These are phyloP conservation scores for Backusella macrospora DNA, from an alignment of 192 early-diverging fungal species.

Conservation along the genomic window DNA sequence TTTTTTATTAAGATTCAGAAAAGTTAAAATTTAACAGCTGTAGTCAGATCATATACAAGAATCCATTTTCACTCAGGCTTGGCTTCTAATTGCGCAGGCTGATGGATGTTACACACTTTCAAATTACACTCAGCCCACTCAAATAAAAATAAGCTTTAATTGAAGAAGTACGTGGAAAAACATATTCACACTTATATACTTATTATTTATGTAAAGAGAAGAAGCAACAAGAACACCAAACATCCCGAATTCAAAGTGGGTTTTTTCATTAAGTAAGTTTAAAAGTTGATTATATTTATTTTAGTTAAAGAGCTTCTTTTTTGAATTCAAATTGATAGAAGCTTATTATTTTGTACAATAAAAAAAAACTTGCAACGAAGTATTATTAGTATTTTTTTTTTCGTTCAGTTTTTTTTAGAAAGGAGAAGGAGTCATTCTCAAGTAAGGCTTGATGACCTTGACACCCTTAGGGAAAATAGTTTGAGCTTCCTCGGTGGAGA, in stretches of 20 bases:
- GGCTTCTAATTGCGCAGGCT: neutral
- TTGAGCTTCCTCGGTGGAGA: conserved; percentile 82
- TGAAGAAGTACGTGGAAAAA: neutral
- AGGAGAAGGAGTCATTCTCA: conserved; percentile 66
- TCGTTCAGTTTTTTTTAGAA: conserved; percentile 26
- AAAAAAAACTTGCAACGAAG: neutral
- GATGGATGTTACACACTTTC: neutral
- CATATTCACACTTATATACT: neutral
- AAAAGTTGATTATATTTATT: conserved; percentile 5
- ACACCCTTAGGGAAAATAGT: conserved; percentile 80
- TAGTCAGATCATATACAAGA: too few relatives aligned
- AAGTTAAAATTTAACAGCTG: too few relatives aligned
- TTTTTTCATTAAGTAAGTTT: neutral
- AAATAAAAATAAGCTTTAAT: neutral
- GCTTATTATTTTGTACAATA: neutral
- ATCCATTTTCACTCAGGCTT: neutral
- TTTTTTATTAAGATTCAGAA: too few relatives aligned
- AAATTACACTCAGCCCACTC: neutral
- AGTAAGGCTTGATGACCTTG: conserved; percentile 81
- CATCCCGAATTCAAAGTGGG: neutral
- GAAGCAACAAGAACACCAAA: neutral
- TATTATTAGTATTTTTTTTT: conserved; percentile 11
- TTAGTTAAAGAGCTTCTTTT: neutral
- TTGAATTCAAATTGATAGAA: neutral
- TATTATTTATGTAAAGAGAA: neutral